Evolutionary conservation across 2,329 filamentous ascomycete species (phyloP), one percentile per base, ranked within the genome.

Genomic region (Fusarium tanahbumbuense): DNA sequence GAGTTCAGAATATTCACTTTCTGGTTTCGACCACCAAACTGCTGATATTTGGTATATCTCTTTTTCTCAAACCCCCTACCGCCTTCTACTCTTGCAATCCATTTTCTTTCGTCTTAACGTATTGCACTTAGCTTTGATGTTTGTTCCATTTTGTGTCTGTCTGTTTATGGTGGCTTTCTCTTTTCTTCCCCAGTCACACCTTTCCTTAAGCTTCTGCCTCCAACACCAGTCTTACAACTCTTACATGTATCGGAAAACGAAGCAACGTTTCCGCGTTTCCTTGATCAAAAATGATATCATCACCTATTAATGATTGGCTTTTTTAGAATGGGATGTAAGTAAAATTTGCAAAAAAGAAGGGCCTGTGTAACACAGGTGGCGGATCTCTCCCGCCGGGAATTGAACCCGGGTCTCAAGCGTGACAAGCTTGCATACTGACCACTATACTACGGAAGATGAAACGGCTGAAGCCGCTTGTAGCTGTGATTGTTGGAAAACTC

Each of bases 371-470:
- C 41, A 55, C 52, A 55, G 41, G 41, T 55, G 41, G 52, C 52
- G 41, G 41, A 50, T 47, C 52, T 55, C 52, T 55, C 52, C 52
- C 41, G 41, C 52, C 52, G 52, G 52, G 52, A 55, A 55, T 55
- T 55, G 41, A 55, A 55, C 52, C 52, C 41, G 41, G 52, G 52
- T 55, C 52, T 55, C 52, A 55, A 55, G 41, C 52, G 41, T 55
- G 52, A 55, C 41, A 55, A 55, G 52, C 52, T 55, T 55, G 41
- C 52, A 55, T 55, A 47, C 41, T 55, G 41, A 55, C 41, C 52
- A 55, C 52, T 55, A 55, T 55, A 55, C 52, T 55, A 55, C 41
- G 41, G 52, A 54, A 54, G 52, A 54, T 32, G 42, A 18, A 20
- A 18, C 25, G 22, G 40, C n/a, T 54, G n/a, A 23, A 54, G 40